phyloP scores from a whole-genome alignment of 768 basidiomycete genomes.

The Xerocomus spinulosus region DNA sequence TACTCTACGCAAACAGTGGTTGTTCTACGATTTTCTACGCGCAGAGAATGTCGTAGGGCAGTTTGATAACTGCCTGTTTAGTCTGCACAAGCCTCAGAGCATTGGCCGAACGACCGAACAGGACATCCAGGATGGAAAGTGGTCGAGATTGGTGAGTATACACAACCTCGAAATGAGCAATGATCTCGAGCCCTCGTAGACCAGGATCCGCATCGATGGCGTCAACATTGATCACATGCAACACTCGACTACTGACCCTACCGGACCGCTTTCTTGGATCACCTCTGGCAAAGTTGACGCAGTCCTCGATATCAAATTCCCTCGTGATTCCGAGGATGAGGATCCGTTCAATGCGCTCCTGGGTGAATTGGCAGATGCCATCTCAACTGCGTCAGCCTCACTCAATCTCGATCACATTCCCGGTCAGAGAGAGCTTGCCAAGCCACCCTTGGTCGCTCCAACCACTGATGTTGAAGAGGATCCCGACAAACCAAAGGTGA shows the following conservation, averaged over 20 bases:
- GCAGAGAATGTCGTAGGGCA: constrained; percentile 97
- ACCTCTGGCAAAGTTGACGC: constrained; percentile 95
- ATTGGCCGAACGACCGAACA: constrained; percentile 87
- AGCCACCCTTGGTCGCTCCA: constrained; percentile 79
- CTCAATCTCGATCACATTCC: constrained; percentile 63
- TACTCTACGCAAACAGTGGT: constrained; percentile 84
- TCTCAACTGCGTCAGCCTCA: constrained; percentile 58
- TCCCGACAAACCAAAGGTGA: constrained; percentile 44
- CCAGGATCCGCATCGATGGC: constrained; percentile 94
- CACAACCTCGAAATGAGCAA: background rate
- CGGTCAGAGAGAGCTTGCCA: constrained; percentile 80
- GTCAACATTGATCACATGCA: constrained; percentile 95
- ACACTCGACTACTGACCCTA: constrained; percentile 71
- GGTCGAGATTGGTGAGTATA: constrained; percentile 77
- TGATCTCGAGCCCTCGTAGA: constrained; percentile 41
- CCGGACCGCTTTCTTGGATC: constrained; percentile 91
- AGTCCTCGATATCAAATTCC: constrained; percentile 97
- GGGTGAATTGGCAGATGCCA: constrained; percentile 86
- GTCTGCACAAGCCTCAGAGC: constrained; percentile 92
- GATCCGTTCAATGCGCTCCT: constrained; percentile 75
- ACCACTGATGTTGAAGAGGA: constrained; percentile 33
- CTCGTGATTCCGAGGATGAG: constrained; percentile 69
- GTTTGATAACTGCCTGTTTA: constrained; percentile 96
- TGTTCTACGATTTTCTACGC: constrained; percentile 87
- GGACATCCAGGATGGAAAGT: constrained; percentile 77